Evolutionary conservation across 1,139 yeast species (phyloP).

Genomic region (Magnusiomyces suaveolens): DNA sequence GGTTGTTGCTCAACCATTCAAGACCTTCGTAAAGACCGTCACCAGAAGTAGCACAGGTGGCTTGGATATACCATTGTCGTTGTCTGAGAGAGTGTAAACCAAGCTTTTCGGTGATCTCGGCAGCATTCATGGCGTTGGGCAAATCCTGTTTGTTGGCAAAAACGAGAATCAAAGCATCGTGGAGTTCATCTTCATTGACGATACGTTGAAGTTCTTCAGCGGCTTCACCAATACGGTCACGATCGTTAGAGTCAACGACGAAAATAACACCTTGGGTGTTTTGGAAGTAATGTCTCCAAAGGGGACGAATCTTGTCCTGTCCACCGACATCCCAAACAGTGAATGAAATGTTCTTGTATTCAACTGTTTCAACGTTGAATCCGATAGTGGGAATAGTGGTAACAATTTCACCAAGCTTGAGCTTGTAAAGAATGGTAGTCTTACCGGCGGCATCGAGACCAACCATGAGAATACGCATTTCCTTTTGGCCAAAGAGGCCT

Average conservation of each 20-base stretch:
- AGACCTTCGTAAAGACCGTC: conserved; percentile 86
- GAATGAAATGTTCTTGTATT: conserved; percentile 76
- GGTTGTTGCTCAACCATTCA: too few species aligned
- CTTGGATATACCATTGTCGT: conserved; percentile 85
- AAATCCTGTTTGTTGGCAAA: conserved; percentile 87
- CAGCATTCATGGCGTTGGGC: conserved; percentile 86
- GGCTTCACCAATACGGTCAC: conserved; percentile 63
- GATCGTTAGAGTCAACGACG: conserved; percentile 81
- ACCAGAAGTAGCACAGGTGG: conserved; percentile 85
- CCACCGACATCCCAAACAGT: conserved; percentile 98
- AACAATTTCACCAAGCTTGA: conserved; percentile 60
- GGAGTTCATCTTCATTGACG: conserved; percentile 69
- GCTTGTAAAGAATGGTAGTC: conserved; percentile 64
- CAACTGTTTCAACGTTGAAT: conserved; percentile 86
- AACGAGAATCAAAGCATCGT: conserved; percentile 66
- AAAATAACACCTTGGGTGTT: conserved; percentile 91
- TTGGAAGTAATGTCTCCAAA: conserved; percentile 92
- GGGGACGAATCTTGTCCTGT: conserved; percentile 79
- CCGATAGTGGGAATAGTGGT: conserved; percentile 92
- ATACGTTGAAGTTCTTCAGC: conserved; percentile 70
- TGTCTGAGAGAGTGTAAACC: conserved; percentile 78
- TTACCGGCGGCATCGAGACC: conserved; percentile 92
- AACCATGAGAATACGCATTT: conserved; percentile 81
- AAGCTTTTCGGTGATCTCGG: conserved; percentile 76
- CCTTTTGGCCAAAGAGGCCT: conserved; percentile 58